Conservation (phyloP, 1,284 basidiomycete species). For the Ganoderma leucocontextum region DNA sequence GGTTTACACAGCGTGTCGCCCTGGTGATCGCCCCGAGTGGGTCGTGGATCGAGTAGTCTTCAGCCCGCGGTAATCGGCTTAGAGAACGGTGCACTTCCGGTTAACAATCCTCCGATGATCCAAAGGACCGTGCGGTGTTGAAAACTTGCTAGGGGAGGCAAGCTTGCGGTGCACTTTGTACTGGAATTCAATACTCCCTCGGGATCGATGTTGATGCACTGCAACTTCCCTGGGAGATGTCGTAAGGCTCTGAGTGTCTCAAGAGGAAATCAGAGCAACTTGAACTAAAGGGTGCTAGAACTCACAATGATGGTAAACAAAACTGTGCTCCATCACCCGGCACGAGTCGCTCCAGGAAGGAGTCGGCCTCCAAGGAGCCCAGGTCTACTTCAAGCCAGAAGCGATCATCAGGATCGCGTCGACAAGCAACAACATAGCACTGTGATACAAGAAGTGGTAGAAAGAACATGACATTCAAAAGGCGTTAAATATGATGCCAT, state of each 20-base stretch:
- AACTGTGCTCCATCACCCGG: neutral
- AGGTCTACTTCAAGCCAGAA: too few species aligned
- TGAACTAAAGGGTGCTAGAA: neutral
- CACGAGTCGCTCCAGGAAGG: neutral
- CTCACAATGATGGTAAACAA: neutral
- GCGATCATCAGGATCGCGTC: too few species aligned
- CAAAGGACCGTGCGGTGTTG: neutral
- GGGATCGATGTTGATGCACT: neutral
- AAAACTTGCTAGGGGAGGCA: neutral
- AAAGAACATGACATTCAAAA: too few species aligned
- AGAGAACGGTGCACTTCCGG: neutral
- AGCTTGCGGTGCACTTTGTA: neutral
- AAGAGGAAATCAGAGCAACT: neutral
- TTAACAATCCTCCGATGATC: neutral
- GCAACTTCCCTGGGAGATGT: neutral
- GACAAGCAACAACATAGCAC: too few species aligned
- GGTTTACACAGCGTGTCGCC: conserved; percentile 1
- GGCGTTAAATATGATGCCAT: too few species aligned
- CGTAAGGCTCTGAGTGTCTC: neutral
- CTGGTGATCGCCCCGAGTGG: neutral
- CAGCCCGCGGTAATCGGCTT: neutral
- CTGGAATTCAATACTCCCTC: neutral
- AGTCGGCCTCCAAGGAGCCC: neutral
- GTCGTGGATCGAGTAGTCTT: neutral
- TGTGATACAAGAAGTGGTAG: too few species aligned